These are phyloP conservation scores for Umbilicus rupestris DNA, from an alignment of 164 flowering plant species.

Conservation along the genomic window DNA sequence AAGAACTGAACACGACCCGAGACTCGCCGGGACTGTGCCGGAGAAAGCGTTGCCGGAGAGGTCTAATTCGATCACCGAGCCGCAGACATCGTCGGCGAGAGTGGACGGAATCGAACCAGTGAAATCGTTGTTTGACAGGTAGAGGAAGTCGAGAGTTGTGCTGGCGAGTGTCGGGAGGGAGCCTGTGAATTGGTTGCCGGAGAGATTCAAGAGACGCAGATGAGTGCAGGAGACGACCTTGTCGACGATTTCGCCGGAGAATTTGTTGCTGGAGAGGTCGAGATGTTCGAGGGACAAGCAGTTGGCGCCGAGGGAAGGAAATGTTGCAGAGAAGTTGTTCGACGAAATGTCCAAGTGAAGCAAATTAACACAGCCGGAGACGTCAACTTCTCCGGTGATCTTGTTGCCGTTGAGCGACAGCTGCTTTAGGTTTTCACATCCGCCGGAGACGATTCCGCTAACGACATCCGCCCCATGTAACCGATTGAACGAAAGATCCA, in stretches of 20 bases:
- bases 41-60: slow-evolving; percentile 49
- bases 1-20: slow-evolving; percentile 45
- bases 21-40: slow-evolving; percentile 49
- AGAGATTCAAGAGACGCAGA: slow-evolving; percentile 47
- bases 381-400: slow-evolving; percentile 29
- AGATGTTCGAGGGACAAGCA: slow-evolving; percentile 39
- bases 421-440: slow-evolving; percentile 32
- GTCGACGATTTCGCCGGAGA: slow-evolving; percentile 33
- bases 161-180: slow-evolving; percentile 36
- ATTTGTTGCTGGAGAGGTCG: slow-evolving; percentile 56
- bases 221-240: slow-evolving; percentile 28
- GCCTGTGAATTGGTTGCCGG: slow-evolving; percentile 53
- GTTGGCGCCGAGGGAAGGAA: slow-evolving; percentile 35
- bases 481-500: slow-evolving; percentile 64
- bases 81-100: slow-evolving; percentile 34
- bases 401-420: slow-evolving; percentile 48
- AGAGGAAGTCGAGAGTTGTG: slow-evolving; percentile 33
- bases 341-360: slow-evolving; percentile 45
- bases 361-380: slow-evolving; percentile 31
- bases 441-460: slow-evolving; percentile 38
- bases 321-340: slow-evolving; percentile 42
- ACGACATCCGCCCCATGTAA: slow-evolving; percentile 34
- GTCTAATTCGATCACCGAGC: slow-evolving; percentile 47
- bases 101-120: slow-evolving; percentile 41
- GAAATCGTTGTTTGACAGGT: slow-evolving; percentile 38